A percentile compares a stretch with the other conserved stretches of the same genome.
Conservation (phyloP, 1,284 basidiomycete species). For the Trametes pubescens region DNA sequence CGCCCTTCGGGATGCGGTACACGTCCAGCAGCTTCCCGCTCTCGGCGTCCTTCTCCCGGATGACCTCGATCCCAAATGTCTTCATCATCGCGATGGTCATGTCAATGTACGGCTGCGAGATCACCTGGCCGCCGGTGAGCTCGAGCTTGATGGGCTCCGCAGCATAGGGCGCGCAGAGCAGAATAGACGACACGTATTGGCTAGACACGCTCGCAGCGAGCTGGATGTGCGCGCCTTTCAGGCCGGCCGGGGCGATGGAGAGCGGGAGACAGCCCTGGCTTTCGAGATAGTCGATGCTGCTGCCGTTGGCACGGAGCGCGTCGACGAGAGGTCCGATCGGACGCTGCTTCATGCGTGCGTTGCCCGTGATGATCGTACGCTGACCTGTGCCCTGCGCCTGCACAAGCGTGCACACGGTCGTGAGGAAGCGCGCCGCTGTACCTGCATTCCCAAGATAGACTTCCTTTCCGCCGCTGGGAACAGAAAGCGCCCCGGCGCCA, state of each 20-base stretch:
- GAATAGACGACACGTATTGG: constrained; percentile 98
- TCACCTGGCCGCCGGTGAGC: constrained; percentile 92
- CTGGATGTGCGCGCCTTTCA: constrained; percentile 85
- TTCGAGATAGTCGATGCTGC: constrained; percentile 82
- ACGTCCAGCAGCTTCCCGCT: constrained; percentile 77
- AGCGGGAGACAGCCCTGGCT: constrained; percentile 90
- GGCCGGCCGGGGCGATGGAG: constrained; percentile 84
- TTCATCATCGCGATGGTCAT: constrained; percentile 99
- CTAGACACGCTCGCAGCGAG: constrained; percentile 95
- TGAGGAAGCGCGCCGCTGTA: constrained; percentile 97
- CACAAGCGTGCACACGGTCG: constrained; percentile 93
- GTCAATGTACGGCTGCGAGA: constrained; percentile 99
- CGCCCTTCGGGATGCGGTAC: constrained; percentile 88
- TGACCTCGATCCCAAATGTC: constrained; percentile 88
- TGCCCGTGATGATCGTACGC: constrained; percentile 90
- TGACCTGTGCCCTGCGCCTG: constrained; percentile 54
- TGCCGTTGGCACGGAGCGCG: constrained; percentile 87
- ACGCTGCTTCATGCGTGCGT: constrained; percentile 98
- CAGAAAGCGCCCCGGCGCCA: constrained; percentile 81
- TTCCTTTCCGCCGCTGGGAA: constrained; percentile 84
- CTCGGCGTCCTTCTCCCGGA: constrained; percentile 69
- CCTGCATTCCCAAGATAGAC: constrained; percentile 98
- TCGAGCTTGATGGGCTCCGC: constrained; percentile 84
- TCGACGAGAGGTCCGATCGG: constrained; percentile 96
- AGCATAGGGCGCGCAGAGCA: constrained; percentile 97